Evolutionary conservation across 257 asterid species (phyloP).

Genomic region (Nicotiana attenuata): DNA sequence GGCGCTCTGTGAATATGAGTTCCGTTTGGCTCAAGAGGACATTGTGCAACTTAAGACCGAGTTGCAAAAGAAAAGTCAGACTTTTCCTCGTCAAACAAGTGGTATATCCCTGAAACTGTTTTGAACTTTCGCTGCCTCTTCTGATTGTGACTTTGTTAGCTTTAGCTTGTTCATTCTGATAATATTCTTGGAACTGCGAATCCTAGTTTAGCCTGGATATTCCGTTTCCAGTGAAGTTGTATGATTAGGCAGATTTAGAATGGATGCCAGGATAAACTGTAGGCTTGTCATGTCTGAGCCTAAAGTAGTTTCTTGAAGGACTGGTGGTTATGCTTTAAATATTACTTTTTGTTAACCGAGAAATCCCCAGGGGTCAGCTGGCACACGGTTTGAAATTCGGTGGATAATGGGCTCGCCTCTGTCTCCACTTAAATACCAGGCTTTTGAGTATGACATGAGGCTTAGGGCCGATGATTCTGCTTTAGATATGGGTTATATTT

Average conservation of each 20-base stretch:
- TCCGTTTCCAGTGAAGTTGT: background rate
- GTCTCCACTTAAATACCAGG: no score
- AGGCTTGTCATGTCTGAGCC: background rate
- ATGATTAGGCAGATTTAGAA: background rate
- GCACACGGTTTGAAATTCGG: no score
- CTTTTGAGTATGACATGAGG: no score
- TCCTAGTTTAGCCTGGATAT: background rate
- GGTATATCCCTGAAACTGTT: conserved; percentile 33
- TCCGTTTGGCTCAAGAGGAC: conserved; percentile 95
- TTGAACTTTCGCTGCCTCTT: conserved; percentile 11
- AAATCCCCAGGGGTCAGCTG: no score
- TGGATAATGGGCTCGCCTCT: no score
- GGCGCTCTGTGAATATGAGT: conserved; percentile 89
- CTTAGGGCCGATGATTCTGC: background rate
- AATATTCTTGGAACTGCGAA: background rate
- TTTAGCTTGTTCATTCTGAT: background rate
- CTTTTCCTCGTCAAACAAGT: conserved; percentile 35
- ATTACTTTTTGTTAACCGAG: background rate
- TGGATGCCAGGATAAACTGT: conserved; percentile 1
- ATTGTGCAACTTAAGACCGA: conserved; percentile 64
- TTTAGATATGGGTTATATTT: background rate
- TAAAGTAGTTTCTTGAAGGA: background rate
- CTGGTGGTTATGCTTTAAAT: background rate
- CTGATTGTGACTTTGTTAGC: background rate
- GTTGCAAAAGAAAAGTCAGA: conserved; percentile 53